Percentiles rank a stretch among this genome's conserved stretches.
Evolutionary conservation across 78 protist species (phyloP).

Genomic region (Dictyostelium firmibasis): DNA sequence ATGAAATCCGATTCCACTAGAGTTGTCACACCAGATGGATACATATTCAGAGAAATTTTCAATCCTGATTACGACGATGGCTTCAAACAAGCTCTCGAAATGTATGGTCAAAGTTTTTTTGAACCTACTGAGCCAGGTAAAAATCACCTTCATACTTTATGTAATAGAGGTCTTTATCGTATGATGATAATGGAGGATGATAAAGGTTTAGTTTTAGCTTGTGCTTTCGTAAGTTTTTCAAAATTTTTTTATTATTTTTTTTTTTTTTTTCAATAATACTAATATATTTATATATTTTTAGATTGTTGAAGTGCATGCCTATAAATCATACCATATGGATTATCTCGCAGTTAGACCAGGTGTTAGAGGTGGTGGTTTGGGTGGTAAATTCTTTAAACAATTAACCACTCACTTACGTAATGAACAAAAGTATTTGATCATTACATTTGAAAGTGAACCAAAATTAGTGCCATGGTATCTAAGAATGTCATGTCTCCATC

Average conservation of each 20-base stretch:
- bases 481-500: not conserved
- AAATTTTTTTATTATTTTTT: no score
- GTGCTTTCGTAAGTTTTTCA: constrained; percentile 23
- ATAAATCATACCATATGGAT: constrained; percentile 45
- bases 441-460: constrained; percentile 61
- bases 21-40: not conserved
- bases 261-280: no score
- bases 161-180: constrained; percentile 36
- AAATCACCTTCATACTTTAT: constrained; percentile 4
- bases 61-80: constrained; percentile 35
- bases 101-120: constrained; percentile 40
- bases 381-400: constrained; percentile 71
- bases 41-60: constrained; percentile 30
- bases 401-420: not conserved
- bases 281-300: no score
- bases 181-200: constrained; percentile 59
- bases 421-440: constrained; percentile 39
- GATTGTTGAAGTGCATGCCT: constrained; percentile 35
- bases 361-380: constrained; percentile 56
- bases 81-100: constrained; percentile 20
- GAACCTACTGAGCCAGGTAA: constrained; percentile 48
- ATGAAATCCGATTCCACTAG: not conserved
- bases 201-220: constrained; percentile 30
- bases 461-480: constrained; percentile 65
- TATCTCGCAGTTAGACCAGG: constrained; percentile 65